phyloP scores from a whole-genome alignment of 2,329 filamentous ascomycete species.

The Macrophomina tecta region DNA sequence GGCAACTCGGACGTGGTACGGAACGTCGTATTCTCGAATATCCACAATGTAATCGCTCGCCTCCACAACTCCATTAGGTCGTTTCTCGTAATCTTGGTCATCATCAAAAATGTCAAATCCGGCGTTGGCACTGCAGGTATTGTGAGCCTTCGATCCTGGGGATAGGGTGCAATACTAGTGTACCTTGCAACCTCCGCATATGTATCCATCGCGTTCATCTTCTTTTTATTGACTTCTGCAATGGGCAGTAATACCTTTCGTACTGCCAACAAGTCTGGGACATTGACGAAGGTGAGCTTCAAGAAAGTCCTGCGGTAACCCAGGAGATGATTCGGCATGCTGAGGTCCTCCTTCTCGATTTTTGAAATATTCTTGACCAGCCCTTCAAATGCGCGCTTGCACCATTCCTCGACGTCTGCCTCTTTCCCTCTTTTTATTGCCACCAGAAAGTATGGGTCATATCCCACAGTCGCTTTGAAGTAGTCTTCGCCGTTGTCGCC shows the following conservation, averaged over 20 bases:
- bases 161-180: conserved; percentile 45
- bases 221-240: conserved; percentile 95
- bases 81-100: conserved; percentile 81
- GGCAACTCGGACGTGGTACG: conserved; percentile 97
- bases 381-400: conserved; percentile 78
- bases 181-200: conserved; percentile 95
- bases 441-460: conserved; percentile 94
- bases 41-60: conserved; percentile 98
- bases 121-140: conserved; percentile 66
- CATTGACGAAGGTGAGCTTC: conserved; percentile 85
- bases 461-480: conserved; percentile 96
- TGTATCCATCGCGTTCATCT: conserved; percentile 95
- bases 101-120: conserved; percentile 96
- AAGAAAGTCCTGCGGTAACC: conserved; percentile 90
- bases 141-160: not conserved
- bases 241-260: conserved; percentile 84
- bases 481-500: conserved; percentile 73
- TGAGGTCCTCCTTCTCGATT: conserved; percentile 90
- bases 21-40: conserved; percentile 98
- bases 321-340: conserved; percentile 93
- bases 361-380: conserved; percentile 78
- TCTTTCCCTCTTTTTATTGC: conserved; percentile 88
- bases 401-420: conserved; percentile 95
- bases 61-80: conserved; percentile 79
- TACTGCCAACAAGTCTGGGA: conserved; percentile 83